phyloP scores from a whole-genome alignment of 2,329 filamentous ascomycete species.

The Cladosporium sp. region DNA sequence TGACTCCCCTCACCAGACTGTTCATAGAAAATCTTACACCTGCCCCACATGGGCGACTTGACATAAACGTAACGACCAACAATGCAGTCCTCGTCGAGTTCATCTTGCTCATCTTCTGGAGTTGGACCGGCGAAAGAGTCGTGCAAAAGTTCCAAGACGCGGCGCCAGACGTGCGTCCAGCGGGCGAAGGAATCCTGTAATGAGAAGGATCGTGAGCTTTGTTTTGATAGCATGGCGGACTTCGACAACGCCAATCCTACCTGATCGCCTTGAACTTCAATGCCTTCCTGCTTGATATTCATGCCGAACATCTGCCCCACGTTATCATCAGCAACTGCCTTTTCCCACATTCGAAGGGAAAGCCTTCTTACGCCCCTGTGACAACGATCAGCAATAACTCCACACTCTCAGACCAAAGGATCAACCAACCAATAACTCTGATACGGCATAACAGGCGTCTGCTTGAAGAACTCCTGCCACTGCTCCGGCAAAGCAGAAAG shows the following conservation, averaged over 20 bases:
- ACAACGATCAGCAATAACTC: neutral
- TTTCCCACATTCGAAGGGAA: constrained; percentile 6
- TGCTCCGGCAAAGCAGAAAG: constrained; percentile 41
- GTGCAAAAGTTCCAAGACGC: constrained; percentile 45
- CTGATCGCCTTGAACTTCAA: constrained; percentile 44
- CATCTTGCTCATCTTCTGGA: constrained; percentile 35
- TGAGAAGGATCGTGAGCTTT: no score
- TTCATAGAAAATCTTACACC: constrained; percentile 48
- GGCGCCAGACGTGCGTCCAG: constrained; percentile 45
- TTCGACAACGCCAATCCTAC: neutral
- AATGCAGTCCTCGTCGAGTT: constrained; percentile 40
- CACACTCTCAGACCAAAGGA: neutral
- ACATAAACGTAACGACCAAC: constrained; percentile 46
- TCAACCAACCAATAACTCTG: constrained; percentile 41
- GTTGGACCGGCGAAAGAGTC: constrained; percentile 45
- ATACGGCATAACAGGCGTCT: constrained; percentile 39
- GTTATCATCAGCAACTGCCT: constrained; percentile 5
- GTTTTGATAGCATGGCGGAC: neutral
- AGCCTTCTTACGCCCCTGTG: constrained; percentile 13
- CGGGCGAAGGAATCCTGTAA: constrained; percentile 35
- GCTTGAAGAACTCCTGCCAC: constrained; percentile 44
- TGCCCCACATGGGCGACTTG: constrained; percentile 42
- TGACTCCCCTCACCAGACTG: constrained; percentile 43
- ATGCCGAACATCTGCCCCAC: constrained; percentile 35
- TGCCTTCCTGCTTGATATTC: constrained; percentile 46